phyloP scores from a whole-genome alignment of 306 rosid genomes.

The Medicago ruthenica region DNA sequence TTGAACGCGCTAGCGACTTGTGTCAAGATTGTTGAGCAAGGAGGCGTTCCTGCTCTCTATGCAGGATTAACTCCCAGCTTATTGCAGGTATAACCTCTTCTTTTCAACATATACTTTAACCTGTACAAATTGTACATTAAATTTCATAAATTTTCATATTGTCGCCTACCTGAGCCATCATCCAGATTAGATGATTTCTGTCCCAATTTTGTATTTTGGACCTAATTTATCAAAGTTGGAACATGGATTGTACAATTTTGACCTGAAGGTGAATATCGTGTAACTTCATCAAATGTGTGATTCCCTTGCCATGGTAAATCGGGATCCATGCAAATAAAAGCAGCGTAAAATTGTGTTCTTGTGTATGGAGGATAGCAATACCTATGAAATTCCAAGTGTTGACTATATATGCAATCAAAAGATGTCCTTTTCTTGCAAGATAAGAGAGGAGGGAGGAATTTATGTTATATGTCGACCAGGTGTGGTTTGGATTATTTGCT shows the following conservation, averaged over 20 bases:
- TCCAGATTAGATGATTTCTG: neutral
- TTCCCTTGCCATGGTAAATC: neutral
- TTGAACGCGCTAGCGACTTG: conserved; percentile 82
- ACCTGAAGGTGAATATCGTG: neutral
- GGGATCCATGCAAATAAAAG: neutral
- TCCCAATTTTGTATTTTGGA: neutral
- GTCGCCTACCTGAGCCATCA: neutral
- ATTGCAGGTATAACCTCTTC: conserved; percentile 70
- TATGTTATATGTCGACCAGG: neutral
- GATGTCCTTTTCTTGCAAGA: conserved; percentile 6
- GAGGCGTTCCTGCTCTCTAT: conserved; percentile 91
- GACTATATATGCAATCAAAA: conserved; percentile 18
- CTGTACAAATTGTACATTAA: neutral
- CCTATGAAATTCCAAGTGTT: conserved; percentile 1
- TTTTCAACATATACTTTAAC: conserved; percentile 30
- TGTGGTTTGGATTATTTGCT: conserved; percentile 18
- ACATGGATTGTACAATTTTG: neutral
- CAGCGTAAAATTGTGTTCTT: neutral
- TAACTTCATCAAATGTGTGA: neutral
- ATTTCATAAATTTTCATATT: neutral
- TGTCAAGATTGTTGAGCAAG: conserved; percentile 75
- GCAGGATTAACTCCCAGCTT: conserved; percentile 90
- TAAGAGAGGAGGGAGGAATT: neutral
- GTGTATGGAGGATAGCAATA: neutral
- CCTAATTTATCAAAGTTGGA: neutral